A percentile compares a stretch with the other conserved stretches of the same genome.
Conservation (phyloP, 805 yeast genomes). For the Tetrapisispora taiwanensis region DNA sequence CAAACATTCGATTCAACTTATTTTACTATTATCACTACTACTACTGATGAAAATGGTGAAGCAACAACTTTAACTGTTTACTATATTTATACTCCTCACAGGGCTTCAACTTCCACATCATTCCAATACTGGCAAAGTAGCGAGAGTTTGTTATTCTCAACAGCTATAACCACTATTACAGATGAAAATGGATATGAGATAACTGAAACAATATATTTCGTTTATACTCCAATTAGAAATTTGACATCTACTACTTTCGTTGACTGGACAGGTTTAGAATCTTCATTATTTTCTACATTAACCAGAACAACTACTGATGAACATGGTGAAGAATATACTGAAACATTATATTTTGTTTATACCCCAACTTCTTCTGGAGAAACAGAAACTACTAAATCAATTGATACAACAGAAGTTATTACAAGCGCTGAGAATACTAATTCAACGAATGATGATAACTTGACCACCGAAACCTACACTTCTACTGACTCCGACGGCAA, state of each 20-base stretch:
- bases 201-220: constrained; percentile 1
- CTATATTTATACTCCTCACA: not conserved
- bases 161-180: not conserved
- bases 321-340: constrained; percentile 5
- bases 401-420: no score
- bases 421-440: no score
- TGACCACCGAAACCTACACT: not conserved
- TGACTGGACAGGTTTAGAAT: not conserved
- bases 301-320: constrained; percentile 3
- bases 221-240: constrained; percentile 6
- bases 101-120: not conserved
- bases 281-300: not conserved
- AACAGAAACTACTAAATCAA: not conserved
- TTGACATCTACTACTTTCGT: not conserved
- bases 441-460: no score
- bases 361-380: not conserved
- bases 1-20: constrained; percentile 1
- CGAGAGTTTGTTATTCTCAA: not conserved
- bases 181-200: not conserved
- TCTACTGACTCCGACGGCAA: not conserved
- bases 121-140: not conserved
- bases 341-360: constrained; percentile 3
- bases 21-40: constrained; percentile 4
- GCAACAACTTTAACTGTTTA: constrained; percentile 1
- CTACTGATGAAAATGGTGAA: constrained; percentile 4